A percentile compares a stretch with the other conserved stretches of the same genome.
Evolutionary conservation across 305 asterid genomes (phyloP).

Genomic region (Plantago lanceolata): DNA sequence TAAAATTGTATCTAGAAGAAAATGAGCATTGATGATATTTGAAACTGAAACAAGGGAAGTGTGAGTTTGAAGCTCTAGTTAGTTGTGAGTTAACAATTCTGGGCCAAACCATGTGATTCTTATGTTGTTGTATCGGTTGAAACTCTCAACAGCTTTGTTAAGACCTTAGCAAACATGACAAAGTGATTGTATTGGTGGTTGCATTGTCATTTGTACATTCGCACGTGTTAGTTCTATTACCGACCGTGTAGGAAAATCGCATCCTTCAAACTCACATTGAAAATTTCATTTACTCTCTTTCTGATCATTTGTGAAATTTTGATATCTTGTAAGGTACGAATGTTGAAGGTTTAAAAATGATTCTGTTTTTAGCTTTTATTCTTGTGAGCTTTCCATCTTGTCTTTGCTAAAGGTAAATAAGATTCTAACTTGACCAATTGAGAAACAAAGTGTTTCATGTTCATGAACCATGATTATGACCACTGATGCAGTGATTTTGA

Average conservation of each 20-base stretch:
- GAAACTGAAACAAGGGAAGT: too few relatives aligned
- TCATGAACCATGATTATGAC: neutral
- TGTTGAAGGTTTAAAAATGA: neutral
- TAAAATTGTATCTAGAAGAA: too few relatives aligned
- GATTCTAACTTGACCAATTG: neutral
- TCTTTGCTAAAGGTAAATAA: neutral
- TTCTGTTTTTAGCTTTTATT: neutral
- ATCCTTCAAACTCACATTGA: too few relatives aligned
- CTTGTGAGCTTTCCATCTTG: neutral
- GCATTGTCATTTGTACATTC: neutral
- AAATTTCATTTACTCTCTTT: slow-evolving; percentile 6
- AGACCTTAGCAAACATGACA: neutral
- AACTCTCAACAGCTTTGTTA: neutral
- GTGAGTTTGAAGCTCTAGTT: neutral
- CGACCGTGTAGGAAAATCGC: too few relatives aligned
- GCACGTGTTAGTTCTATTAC: neutral
- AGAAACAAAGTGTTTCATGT: neutral
- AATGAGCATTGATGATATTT: too few relatives aligned
- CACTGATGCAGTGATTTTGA: neutral
- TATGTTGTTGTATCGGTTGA: neutral
- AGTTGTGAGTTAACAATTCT: neutral
- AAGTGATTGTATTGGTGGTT: slow-evolving; percentile 1
- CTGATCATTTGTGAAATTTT: neutral
- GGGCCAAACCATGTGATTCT: neutral
- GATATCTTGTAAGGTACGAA: slow-evolving; percentile 2